Evolutionary conservation across 371 early-diverging fungal species (phyloP), one percentile per base, ranked within the genome.

Genomic region (Conidiobolus incongruus): DNA sequence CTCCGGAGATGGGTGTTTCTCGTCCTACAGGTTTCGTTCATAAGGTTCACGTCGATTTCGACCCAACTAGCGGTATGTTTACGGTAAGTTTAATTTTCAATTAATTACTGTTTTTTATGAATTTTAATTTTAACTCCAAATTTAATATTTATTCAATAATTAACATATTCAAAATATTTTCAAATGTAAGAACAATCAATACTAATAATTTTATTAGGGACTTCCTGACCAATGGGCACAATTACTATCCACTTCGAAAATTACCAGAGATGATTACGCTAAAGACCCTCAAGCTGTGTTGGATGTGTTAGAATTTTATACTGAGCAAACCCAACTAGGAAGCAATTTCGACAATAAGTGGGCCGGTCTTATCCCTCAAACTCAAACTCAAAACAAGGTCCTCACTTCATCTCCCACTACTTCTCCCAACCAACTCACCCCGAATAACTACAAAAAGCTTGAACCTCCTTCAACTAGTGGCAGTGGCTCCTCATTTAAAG

Each of bases 241-340:
- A 52, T 65, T 94, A 28, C 58, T 94, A 33, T 81, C 87, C 52
- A 69, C 77, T 29, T 88, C 90, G 16, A 81, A 77, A 46, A 90
- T 94, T 50, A 85, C 91, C 23, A 74, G 85, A 51, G 90, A 94
- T 55, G 95, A 94, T 56, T 88, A 87, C 46, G 75, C 80, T 37
- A 85, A 83, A 62, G 85, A 94, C 54, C 95, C 95, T 8, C 91
- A 91, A 55, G 91, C 92, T n/a, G 94, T 95, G 36, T 58, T 93
- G 33, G 92, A 92, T 51, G 93, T 90, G 21, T 66, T 93, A 33
- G 91, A 91, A 52, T 95, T 93, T 56, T 95, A 92, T 60, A 86
- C 93, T 12, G 87, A 84, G 53, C 70, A 73, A 48, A 66, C 68
- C n/a, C 22, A 26, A 17, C 19, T 26, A 23, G 12, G 35, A 8